Base-by-base conservation (phyloP, 1,139 yeast species). In the Geotrichum citri-aurantii region DNA sequence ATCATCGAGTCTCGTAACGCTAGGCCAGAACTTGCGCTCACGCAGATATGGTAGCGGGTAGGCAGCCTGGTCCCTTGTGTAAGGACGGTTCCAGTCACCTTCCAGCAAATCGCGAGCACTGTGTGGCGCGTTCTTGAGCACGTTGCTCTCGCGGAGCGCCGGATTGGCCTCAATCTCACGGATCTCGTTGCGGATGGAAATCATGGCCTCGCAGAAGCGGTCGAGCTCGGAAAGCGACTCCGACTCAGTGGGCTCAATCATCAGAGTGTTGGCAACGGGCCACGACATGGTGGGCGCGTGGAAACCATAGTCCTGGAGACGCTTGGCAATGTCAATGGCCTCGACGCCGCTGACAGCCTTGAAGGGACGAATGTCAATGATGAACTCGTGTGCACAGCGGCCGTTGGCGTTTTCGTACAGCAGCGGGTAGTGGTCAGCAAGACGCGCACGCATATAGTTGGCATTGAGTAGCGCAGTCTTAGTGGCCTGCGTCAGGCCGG, bases 251-350 rank as follows among this genome's bases (percentile, higher is more conserved):
- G 99, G 99, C 76, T 93, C 99, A 65, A 93, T 85, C 99, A 93
- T 93, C 66, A 93, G 80, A 2, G 99, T 93, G 62, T 96, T 96
- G 12, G 97, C 92, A 57, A 93, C 96, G 24, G 99, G 99, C 88
- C 95, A 93, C 1, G 98, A 93, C 90, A 93, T 85, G 54, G 99
- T 93, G 65, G 99, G 99, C 0, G 97, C 97, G 74, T 93, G 99
- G 85, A 93, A 93, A 1, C 98, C 97, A 71, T 92, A 93, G 75
- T 93, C 99, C 75, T 93, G 98, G 63, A 93, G 81, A 74, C 99
- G 84, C 78, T 93, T 93, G 61, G 99, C 98, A 62, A 93, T 85
- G 72, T 93, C 99, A 68, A 92, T 90, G 27, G 97, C 98, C 74
- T 93, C 98, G 60, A 93, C 78, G 23, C 96, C 96, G 56, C 83